phyloP scores from a whole-genome alignment of 148 eudicot species.

The Nepenthes mirabilis region DNA sequence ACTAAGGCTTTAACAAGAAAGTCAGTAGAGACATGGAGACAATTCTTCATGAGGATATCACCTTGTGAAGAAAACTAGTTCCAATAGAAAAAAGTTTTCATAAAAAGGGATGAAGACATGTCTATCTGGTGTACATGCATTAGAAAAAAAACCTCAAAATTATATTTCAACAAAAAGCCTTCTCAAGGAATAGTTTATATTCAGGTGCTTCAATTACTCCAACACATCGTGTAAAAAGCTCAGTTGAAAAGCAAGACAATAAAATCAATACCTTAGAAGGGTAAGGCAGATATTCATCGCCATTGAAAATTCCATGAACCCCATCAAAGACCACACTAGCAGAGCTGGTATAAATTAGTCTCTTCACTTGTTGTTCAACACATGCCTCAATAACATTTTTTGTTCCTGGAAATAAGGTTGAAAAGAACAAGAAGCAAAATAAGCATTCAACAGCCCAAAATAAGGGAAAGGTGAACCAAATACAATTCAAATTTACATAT shows the following conservation, averaged over 20 bases:
- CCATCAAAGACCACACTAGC: conserved; percentile 98
- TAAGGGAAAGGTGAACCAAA: neutral
- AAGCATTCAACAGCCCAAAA: neutral
- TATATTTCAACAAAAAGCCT: no score
- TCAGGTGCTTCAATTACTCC: neutral
- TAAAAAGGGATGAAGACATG: no score
- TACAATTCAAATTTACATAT: neutral
- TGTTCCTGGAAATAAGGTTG: conserved; percentile 37
- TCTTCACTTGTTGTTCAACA: conserved; percentile 63
- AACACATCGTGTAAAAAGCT: no score
- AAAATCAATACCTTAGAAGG: conserved; percentile 57
- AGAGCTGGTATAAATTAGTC: conserved; percentile 90
- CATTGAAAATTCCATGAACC: conserved; percentile 61
- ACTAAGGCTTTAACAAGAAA: no score
- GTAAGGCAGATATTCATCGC: conserved; percentile 79
- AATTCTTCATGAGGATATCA: no score
- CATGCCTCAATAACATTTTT: conserved; percentile 83
- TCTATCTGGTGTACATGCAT: neutral
- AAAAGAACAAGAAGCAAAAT: neutral
- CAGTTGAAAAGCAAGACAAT: neutral
- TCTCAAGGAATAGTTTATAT: no score
- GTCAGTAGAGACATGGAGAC: no score
- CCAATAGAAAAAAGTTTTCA: no score
- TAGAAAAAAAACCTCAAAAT: no score
- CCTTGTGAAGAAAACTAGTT: no score